Percentiles rank a stretch among this genome's conserved stretches.
phyloP scores from a whole-genome alignment of 805 yeast genomes.

The Metschnikowia aberdeeniae region DNA sequence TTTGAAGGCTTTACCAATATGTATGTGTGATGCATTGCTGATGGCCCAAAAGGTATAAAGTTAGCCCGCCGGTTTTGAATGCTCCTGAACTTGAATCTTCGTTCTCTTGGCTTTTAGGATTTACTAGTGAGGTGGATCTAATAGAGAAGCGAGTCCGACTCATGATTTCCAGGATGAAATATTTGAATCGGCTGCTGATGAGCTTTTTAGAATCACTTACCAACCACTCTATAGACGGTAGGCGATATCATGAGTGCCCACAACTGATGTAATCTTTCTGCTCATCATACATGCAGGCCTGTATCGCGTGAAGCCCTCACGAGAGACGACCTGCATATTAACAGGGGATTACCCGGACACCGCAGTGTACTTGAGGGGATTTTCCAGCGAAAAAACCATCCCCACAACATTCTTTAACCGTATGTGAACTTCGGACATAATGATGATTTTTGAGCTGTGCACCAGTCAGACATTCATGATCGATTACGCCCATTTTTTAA shows the following conservation, averaged over 20 bases:
- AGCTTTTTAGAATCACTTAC: too few species aligned
- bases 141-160: too few species aligned
- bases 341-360: slow-evolving; percentile 9
- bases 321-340: neutral
- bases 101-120: too few species aligned
- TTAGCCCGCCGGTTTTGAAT: too few species aligned
- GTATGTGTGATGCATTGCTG: neutral
- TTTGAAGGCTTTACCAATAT: slow-evolving; percentile 2
- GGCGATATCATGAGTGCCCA: too few species aligned
- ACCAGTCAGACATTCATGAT: slow-evolving; percentile 49
- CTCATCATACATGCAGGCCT: neutral
- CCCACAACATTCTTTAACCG: slow-evolving; percentile 2
- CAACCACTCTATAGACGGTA: too few species aligned
- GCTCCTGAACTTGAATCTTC: too few species aligned
- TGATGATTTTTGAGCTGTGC: slow-evolving; percentile 50
- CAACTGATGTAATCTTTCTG: too few species aligned
- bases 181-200: too few species aligned
- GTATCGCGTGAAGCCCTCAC: neutral
- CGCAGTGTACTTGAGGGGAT: neutral
- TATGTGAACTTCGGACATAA: slow-evolving; percentile 18
- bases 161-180: too few species aligned
- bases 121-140: too few species aligned
- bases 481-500: slow-evolving; percentile 39
- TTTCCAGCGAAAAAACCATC: neutral
- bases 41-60: neutral